Base-by-base conservation (phyloP, 1,284 basidiomycete species). In the Exobasidium rhododendri region DNA sequence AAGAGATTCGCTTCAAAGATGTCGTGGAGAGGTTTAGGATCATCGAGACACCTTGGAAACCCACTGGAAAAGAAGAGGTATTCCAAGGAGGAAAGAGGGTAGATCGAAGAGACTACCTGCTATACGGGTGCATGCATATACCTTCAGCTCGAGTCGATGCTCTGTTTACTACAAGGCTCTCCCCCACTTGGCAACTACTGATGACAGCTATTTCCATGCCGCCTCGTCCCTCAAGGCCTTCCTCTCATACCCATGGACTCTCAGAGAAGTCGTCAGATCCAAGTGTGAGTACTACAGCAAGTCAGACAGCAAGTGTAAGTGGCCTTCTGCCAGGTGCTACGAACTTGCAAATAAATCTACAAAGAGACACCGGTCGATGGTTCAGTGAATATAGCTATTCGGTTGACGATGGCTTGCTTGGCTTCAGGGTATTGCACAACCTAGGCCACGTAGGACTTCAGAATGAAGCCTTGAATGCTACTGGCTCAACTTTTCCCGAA, bases 331-430 rank as follows among this genome's bases (percentile, higher is more conserved):
- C 4, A 69, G 66, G 4, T 4, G 68, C 74, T 29, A 78, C 78
- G 0, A 75, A 79, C 17, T 78, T 97, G 66, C 88, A 97, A 84
- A 79, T 97, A 63, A 91, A 86, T 64, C 80, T 97, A 29, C 92
- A 97, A 80, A 91, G 94, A 72, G 92, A 97, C 75, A 87, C 91
- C 1, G 94, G 94, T 0, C 86, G 89, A 67, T 94, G 91, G 87
- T 92, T 90, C 66, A 89, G 90, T 2, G 94, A 97, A 80, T 97
- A 96, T 75, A 91, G 89, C 13, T 97, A 91, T 84, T 94, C 91
- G 65, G 89, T 91, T 0, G 90, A 94, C 70, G 94, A 97, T 75
- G 88, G 83, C 11, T 92, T 98, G 88, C 90, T 89, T 84, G 94
- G 94, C 6, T 80, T 92, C 22, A 85, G 91, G 6, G 85, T 92